Base-by-base conservation (phyloP, 2,329 filamentous ascomycete species). In the Exophiala dermatitidis region DNA sequence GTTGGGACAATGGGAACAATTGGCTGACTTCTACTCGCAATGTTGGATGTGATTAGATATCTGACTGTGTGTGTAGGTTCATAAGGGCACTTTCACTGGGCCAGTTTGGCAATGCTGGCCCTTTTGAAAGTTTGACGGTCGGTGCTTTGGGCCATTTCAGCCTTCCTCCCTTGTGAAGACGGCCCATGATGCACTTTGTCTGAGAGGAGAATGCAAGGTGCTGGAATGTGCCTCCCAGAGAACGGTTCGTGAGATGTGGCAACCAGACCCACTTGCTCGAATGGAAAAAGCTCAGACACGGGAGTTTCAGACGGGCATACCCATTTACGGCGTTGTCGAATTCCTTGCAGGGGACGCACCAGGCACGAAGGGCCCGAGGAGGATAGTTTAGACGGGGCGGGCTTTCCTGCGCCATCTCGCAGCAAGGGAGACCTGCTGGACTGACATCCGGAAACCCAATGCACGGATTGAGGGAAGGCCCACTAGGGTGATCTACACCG, bases 151-250 rank as follows among this genome's bases (percentile, higher is more conserved):
- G 49, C 10, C 33, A 49, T 46, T 42, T 50, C 38, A 45, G 45
- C 33, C 10, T 29, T 50, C 10, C n/a, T 42, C 46, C 32, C 40
- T 33, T 44, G 43, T 53, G 52, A 60, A 36, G 30, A 44, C 26
- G 37, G 30, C 38, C 19, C 47, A 46, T 44, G 41, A 19, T 33
- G 48, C 53, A 51, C 57, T 53, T 52, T 54, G 54, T 54, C 56
- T 57, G 55, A 36, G 57, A 55, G 50, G 37, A 52, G 52, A 59
- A 61, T 57, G 59, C 56, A 61, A 61, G 56, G 59, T 50, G 53
- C 43, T 50, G 56, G 48, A 53, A 62, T 62, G 60, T 54, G 53
- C 37, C 36, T 37, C 30, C 42, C 46, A 40, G 50, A 52, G 48
- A 41, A 44, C 40, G 54, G 48, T 46, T 59, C 50, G 43, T 52